These are phyloP conservation scores for Aquilaria sinensis DNA, from an alignment of 345 rosid genomes.

Conservation along the genomic window DNA sequence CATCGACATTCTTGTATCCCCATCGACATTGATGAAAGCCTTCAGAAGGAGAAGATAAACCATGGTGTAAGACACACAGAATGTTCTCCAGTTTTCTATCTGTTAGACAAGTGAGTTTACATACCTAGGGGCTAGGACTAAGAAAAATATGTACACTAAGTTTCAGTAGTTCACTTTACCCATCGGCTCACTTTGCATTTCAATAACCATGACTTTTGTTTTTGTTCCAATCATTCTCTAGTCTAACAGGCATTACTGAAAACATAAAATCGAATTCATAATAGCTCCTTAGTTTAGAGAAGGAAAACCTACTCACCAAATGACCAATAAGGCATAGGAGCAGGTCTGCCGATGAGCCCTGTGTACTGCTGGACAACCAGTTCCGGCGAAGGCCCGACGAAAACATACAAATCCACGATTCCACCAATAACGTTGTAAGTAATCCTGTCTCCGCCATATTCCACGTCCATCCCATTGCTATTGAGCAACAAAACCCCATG, in stretches of 20 bases:
- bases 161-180: no score
- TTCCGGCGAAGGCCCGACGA: conserved; percentile 49
- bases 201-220: no score
- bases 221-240: no score
- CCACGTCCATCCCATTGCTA: conserved; percentile 71
- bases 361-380: conserved; percentile 64
- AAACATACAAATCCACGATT: conserved; percentile 52
- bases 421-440: conserved; percentile 64
- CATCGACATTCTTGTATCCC: conserved; percentile 60
- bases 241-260: no score
- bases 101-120: no score
- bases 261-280: no score
- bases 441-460: conserved; percentile 46
- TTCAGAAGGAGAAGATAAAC: conserved; percentile 8
- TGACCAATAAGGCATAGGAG: conserved; percentile 87
- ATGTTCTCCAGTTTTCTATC: no score
- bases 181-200: no score
- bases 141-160: no score
- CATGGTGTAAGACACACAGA: neutral
- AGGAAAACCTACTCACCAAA: conserved; percentile 30
- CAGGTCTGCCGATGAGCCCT: conserved; percentile 54
- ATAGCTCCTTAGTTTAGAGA: no score
- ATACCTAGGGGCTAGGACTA: no score
- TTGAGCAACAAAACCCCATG: conserved; percentile 65
- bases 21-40: conserved; percentile 74